Evolutionary conservation across 352 stramenopile species (phyloP), one percentile per base, ranked within the genome.

Genomic region (Phytophthora fragariae): DNA sequence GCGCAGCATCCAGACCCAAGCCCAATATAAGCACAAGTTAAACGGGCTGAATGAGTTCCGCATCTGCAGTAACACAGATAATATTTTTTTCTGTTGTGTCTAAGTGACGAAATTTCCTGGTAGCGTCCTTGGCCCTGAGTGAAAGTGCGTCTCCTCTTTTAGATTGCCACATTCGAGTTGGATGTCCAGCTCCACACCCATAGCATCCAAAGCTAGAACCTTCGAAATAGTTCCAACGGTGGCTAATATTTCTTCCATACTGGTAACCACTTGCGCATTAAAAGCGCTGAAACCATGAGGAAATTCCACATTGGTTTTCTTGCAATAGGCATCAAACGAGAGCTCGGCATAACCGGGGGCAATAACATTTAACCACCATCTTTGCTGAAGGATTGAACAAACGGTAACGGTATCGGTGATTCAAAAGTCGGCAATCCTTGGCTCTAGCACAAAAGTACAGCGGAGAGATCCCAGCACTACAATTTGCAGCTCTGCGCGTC

Each of bases 381-480:
- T 10, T 46, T 35, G 19, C n/a, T 33, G 8, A 49, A 62, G 2
- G 35, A 31, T 9, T 3, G 47, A 55, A 55, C 10, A 55, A 55
- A 31, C n/a, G 47, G 19, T 31, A 31, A 27, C 24, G 24, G 24
- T 14, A 31, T 31, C 6, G 15, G 41, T 5, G 44, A 50, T 50
- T 50, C 17, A 9, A 50, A 50, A 54, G 24, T 72, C 56, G 3
- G 33, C 65, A 29, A 72, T 31, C 47, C 56, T 66, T 21, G 65
- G 56, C 27, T 66, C 56, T 9, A 72, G 33, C 46, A 72, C 65
- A n/a, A 66, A 72, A 24, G 35, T 57, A 33, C 33, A 60, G n/a
- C 12, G 56, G 31, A 66, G 12, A 8, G 9, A 33, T 12, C 33
- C 9, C 24, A 21, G n/a, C 2, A 44, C 10, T 17, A 49, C 19